Base-by-base conservation (phyloP, 2,329 filamentous ascomycete species). In the Talaromyces albobiverticillius region DNA sequence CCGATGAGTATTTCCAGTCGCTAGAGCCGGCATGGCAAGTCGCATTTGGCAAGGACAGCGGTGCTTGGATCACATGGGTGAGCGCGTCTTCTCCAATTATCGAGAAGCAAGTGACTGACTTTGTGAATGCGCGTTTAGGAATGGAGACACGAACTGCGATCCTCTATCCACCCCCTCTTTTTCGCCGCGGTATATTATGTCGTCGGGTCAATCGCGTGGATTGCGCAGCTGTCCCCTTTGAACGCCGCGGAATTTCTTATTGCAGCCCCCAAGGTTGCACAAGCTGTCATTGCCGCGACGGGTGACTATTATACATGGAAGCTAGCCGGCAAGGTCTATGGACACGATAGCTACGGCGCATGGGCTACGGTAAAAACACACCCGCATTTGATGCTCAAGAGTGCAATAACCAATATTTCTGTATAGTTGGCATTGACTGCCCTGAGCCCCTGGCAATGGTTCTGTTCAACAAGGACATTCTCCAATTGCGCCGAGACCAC, bases 21-120 rank as follows among this genome's bases (percentile, higher is more conserved):
- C 82, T 97, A 42, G 94, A 99, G 75, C 93, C 94, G 51, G 94
- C 94, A 61, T 97, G 93, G 92, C 79, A 86, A 64, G 80, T 94
- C 53, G 88, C 89, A 3, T 96, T 96, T 78, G 92, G 92, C 20
- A 66, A 77, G 2, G 69, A 79, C 13, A 88, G 86, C 70, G 88
- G 89, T 58, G 90, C 93, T 25, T 99, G 93, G 90, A 81, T 96
- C 65, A 99, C 94, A 59, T 99, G 94, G 94, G 93, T 95, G 79
- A 65, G 81, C 76, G 54, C 13, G 6, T 46, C 18, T 16, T 20
- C 26, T 14, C n/a, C n/a, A n/a, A n/a, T 3, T 3, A 22, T 34
- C 8, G 13, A 9, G 10, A 9, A n/a, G 32, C 42, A 56, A 64
- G 49, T 63, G 46, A 32, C 13, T 13, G 32, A n/a, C 36, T 32